Percentiles rank a stretch among this genome's conserved stretches.
Evolutionary conservation across 164 flowering plant genomes (phyloP).

Genomic region (Echeveria elegans): DNA sequence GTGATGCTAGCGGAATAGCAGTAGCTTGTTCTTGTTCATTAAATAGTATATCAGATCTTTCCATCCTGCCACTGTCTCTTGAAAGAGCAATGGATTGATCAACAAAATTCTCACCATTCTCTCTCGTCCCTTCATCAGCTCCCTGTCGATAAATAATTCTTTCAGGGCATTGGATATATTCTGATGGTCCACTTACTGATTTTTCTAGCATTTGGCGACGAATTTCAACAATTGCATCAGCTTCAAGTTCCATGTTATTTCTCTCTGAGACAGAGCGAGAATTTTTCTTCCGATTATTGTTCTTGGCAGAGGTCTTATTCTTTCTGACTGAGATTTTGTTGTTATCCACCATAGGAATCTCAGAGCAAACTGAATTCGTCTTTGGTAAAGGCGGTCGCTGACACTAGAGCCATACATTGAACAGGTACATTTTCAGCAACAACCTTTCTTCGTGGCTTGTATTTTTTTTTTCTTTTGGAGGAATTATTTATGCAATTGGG

Average conservation of each 20-base stretch:
- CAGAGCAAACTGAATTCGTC: neutral
- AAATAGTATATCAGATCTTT: neutral
- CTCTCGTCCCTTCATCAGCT: constrained; percentile 5
- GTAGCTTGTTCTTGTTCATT: neutral
- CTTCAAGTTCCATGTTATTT: neutral
- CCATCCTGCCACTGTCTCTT: constrained; percentile 5
- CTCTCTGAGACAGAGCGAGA: neutral
- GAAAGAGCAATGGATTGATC: constrained; percentile 10
- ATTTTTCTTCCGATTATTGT: neutral
- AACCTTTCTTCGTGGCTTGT: neutral
- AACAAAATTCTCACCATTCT: constrained; percentile 1
- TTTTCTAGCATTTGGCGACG: no score
- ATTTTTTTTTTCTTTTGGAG: neutral
- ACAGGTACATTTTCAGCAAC: neutral
- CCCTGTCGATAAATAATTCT: neutral
- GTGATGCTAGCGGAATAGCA: neutral
- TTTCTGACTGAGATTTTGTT: neutral
- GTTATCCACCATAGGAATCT: neutral
- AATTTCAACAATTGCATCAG: neutral
- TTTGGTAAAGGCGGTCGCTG: neutral
- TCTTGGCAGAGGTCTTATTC: neutral
- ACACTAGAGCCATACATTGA: neutral
- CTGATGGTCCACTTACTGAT: neutral
- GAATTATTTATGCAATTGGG: neutral
- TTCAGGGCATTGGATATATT: neutral